A percentile compares a stretch with the other conserved stretches of the same genome.
phyloP scores from a whole-genome alignment of 2,329 filamentous ascomycete species.

The Aspergillus sp. region DNA sequence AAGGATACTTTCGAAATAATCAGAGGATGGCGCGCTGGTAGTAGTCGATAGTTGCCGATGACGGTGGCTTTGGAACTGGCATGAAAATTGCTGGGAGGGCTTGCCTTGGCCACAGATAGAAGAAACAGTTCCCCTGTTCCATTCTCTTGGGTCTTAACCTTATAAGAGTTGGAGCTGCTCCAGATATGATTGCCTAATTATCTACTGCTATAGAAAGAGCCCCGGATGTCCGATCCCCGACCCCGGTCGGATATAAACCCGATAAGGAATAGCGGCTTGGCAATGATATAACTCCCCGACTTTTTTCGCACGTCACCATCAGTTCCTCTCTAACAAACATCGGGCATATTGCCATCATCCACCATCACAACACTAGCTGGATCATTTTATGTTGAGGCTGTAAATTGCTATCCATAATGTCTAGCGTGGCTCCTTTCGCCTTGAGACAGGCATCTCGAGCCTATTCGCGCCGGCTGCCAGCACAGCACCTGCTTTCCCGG shows the following conservation, averaged over 20 bases:
- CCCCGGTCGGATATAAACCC: constrained; percentile 20
- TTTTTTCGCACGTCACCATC: constrained; percentile 24
- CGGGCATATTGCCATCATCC: constrained; percentile 15
- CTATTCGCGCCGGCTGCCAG: constrained; percentile 53
- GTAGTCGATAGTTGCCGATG: too few species aligned
- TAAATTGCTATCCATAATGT: constrained; percentile 50
- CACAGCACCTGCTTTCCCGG: constrained; percentile 34
- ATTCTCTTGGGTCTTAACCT: too few species aligned
- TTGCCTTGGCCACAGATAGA: too few species aligned
- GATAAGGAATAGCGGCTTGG: constrained; percentile 26
- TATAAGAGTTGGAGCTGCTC: too few species aligned
- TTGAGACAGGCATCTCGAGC: constrained; percentile 71
- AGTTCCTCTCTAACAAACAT: not conserved
- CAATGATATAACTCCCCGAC: constrained; percentile 29
- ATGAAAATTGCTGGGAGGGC: too few species aligned
- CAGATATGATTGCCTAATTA: too few species aligned
- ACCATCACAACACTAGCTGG: constrained; percentile 23
- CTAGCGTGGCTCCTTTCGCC: constrained; percentile 65
- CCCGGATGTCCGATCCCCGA: not conserved
- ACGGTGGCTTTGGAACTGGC: too few species aligned
- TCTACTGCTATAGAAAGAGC: too few species aligned
- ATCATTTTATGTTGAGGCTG: constrained; percentile 21
- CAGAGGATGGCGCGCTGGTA: too few species aligned
- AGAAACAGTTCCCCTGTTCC: too few species aligned
- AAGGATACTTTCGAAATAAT: too few species aligned